Base-by-base conservation (phyloP, 805 yeast genomes). In the Hanseniaspora hatyaiensis region DNA sequence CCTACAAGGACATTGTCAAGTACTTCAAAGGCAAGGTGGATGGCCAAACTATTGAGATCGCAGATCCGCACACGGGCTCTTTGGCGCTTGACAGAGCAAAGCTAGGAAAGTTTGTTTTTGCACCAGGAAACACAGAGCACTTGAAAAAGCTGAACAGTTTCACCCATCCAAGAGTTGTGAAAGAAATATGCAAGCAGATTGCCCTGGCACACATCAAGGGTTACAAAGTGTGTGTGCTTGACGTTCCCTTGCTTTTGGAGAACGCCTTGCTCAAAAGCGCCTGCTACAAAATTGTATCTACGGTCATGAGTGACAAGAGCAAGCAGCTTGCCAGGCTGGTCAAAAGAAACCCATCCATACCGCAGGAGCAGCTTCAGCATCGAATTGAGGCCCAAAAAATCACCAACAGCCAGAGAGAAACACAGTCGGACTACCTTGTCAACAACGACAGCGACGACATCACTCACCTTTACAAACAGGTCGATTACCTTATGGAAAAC, bases 241-340 rank as follows among this genome's bases (percentile, higher is more conserved):
- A 92, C 58, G 89, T 94, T 2, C 99, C 99, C 1, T 66, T 92
- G 32, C 65, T 92, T 16, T 92, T 84, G 62, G 98, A 92, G 61
- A 45, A 45, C 13, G 72, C 86, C 30, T 75, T 77, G 1, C 67
- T 89, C 54, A 78, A 85, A 57, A 55, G 59, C 39, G 64, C 80
- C 20, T 89, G 97, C 59, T 94, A 92, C 0, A 59, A 67, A 8
- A 73, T 80, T 0, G 61, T 89, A 2, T 78, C 83, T 13, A 85
- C 88, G 0, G 62, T 79, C 0, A 82, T 94, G 53, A 65, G 68
- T 11, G 65, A 65, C 18, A 39, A 38, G 18, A 71, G 72, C 1
- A 50, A 62, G 1, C 96, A 92, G 59, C 52, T 81, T 32, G 64
- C 71, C 52, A 68, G 98, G 50, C 68, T 92, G 33, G 57, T 72